Base-by-base conservation (phyloP, 345 rosid species). In the Heritiera fomes region DNA sequence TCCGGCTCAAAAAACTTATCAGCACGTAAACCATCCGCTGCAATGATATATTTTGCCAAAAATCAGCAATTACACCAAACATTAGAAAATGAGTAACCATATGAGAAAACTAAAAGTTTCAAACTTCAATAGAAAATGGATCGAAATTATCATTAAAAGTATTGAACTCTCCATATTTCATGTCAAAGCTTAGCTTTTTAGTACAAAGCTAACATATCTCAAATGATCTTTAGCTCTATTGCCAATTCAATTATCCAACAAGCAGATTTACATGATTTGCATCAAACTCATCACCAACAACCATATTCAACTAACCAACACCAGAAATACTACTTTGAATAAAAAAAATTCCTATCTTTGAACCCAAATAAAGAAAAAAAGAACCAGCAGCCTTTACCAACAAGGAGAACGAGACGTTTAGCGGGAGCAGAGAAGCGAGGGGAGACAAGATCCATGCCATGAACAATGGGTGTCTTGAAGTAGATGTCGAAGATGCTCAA, bases 1-100 rank as follows among this genome's bases (percentile, higher is more conserved):
- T 93, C 99, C 7, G 96, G 96, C 92, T 95, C 99, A 78, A 79
- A 95, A 82, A 95, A 95, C 82, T 93, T 95, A 85, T 95, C 99
- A 77, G 98, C 98, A 18, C 99, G 96, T 79, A 95, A 84, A 60
- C 99, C 99, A 87, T 93, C 99, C 55, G 99, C 99, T 95, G 92
- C 79, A 73, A 55, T 71, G 46, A 77, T 46, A 68, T 50, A n/a
- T 75, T 59, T 75, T 23, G 2, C 67, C 50, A 46, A 75, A 75
- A 75, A 28, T 7, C 38, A 59, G 50, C 53, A 49, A 40, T 65
- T 13, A 18, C 20, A 64, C 41, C 47, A 76, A 76, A 8, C 34
- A 67, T 12, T 68, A 43, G 45, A 66, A 43, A 43, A 17, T 17
- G 6, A 69, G 43, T 15, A 30, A 10, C 23, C 64, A 68, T 1